phyloP scores from a whole-genome alignment of 352 stramenopile species.

The Aphanomyces euteiches region DNA sequence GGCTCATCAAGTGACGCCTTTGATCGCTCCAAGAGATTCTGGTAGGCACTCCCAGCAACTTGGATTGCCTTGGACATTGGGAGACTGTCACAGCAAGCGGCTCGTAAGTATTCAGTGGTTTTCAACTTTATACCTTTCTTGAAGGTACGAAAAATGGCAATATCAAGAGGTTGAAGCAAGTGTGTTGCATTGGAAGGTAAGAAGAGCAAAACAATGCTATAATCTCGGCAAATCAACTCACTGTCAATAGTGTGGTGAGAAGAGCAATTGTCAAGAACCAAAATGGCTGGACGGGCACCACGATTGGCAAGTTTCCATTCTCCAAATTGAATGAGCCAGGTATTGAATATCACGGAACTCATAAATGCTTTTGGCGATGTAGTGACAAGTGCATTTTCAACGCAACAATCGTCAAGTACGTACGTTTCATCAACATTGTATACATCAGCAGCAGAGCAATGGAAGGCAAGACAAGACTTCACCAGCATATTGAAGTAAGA shows the following conservation, averaged over 20 bases:
- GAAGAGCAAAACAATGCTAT: neutral
- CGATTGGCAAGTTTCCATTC: conserved; percentile 3
- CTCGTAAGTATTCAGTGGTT: too few relatives aligned
- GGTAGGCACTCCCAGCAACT: too few relatives aligned
- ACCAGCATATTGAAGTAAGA: conserved; percentile 4
- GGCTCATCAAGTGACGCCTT: too few relatives aligned
- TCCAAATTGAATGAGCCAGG: conserved; percentile 7
- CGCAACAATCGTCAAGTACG: conserved; percentile 2
- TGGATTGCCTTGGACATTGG: too few relatives aligned
- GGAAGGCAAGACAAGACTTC: neutral
- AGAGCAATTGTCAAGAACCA: conserved; percentile 9
- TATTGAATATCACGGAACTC: conserved; percentile 7
- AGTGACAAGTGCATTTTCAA: neutral
- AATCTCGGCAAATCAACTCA: neutral
- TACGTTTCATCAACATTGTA: conserved; percentile 20
- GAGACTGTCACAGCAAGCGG: too few relatives aligned
- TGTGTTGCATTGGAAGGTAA: neutral
- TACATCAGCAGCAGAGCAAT: conserved; percentile 4
- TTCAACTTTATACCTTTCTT: too few relatives aligned
- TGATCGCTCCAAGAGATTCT: too few relatives aligned
- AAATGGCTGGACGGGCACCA: neutral
- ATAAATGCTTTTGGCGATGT: conserved; percentile 13
- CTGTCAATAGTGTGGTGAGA: neutral
- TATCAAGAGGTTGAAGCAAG: too few relatives aligned
- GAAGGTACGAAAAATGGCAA: too few relatives aligned